Conservation (phyloP, 2,329 filamentous ascomycete genomes). For the Raffaelea arxii region DNA sequence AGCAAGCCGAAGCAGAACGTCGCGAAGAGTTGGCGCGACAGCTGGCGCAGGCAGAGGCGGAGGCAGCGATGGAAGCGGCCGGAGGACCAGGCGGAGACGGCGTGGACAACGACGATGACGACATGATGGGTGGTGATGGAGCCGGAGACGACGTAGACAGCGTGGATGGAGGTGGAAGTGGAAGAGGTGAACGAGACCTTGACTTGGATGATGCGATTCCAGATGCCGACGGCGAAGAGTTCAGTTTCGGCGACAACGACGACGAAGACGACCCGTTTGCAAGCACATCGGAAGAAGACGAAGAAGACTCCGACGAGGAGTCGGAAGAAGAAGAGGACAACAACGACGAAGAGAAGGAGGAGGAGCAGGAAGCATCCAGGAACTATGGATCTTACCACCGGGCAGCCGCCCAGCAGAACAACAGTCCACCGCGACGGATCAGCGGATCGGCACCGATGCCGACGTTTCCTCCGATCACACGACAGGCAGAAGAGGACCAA, state of each 20-base stretch:
- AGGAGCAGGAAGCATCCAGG: conserved; percentile 26
- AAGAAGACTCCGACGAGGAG: conserved; percentile 31
- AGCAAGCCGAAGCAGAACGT: conserved; percentile 66
- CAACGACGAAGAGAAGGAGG: not conserved
- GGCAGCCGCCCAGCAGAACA: conserved; percentile 24
- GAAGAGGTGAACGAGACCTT: no score
- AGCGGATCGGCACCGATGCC: not conserved
- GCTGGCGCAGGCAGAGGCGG: conserved; percentile 51
- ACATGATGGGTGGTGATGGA: conserved; percentile 19
- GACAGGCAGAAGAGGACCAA: conserved; percentile 26
- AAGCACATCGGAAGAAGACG: conserved; percentile 21
- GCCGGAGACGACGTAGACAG: conserved; percentile 33
- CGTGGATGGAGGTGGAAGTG: conserved; percentile 33
- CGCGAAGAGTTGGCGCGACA: conserved; percentile 64
- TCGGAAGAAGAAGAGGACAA: conserved; percentile 25
- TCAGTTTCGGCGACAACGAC: conserved; percentile 37
- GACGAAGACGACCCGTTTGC: conserved; percentile 24
- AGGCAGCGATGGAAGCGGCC: conserved; percentile 48
- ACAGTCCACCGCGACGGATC: no score
- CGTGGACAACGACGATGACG: conserved; percentile 25
- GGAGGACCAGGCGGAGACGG: conserved; percentile 58
- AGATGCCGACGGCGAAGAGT: conserved; percentile 48
- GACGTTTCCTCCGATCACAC: conserved; percentile 12
- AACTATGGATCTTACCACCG: conserved; percentile 26
- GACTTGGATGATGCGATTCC: conserved; percentile 69